Evolutionary conservation across 2,329 filamentous ascomycete genomes (phyloP).

Genomic region (Claviceps arundinis): DNA sequence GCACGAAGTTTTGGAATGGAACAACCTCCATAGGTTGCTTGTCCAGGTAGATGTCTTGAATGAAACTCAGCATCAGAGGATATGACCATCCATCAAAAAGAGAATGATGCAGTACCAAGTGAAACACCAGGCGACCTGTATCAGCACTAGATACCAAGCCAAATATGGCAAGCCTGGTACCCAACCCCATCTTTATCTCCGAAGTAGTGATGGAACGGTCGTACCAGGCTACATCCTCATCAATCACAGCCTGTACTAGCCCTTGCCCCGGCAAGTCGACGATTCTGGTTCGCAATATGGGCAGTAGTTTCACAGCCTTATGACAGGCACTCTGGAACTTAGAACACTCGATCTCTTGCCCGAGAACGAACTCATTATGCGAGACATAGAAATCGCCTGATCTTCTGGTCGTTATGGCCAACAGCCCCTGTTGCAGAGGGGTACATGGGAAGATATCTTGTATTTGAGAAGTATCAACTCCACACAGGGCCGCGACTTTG

Average conservation of each 20-base stretch:
- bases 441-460: constrained; percentile 17
- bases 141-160: constrained; percentile 14
- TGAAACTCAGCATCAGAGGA: constrained; percentile 27
- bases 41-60: constrained; percentile 6
- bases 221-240: constrained; percentile 20
- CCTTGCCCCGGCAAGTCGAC: constrained; percentile 26
- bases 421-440: constrained; percentile 25
- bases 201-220: not conserved
- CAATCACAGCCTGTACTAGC: constrained; percentile 29
- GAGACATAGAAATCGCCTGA: constrained; percentile 20
- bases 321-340: constrained; percentile 9
- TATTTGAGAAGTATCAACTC: not conserved
- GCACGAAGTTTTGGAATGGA: constrained; percentile 20
- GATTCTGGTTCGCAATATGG: constrained; percentile 32
- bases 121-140: constrained; percentile 26
- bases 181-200: constrained; percentile 19
- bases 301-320: not conserved
- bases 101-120: constrained; percentile 29
- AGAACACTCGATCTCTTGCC: constrained; percentile 1
- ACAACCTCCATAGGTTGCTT: not conserved
- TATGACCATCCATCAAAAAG: constrained; percentile 35
- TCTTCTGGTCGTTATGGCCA: constrained; percentile 19
- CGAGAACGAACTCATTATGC: constrained; percentile 7
- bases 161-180: constrained; percentile 27
- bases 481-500: not conserved